A percentile compares a stretch with the other conserved stretches of the same genome.
These are phyloP conservation scores for Globisporangium paroecandrum DNA, from an alignment of 352 stramenopile species.

Conservation along the genomic window DNA sequence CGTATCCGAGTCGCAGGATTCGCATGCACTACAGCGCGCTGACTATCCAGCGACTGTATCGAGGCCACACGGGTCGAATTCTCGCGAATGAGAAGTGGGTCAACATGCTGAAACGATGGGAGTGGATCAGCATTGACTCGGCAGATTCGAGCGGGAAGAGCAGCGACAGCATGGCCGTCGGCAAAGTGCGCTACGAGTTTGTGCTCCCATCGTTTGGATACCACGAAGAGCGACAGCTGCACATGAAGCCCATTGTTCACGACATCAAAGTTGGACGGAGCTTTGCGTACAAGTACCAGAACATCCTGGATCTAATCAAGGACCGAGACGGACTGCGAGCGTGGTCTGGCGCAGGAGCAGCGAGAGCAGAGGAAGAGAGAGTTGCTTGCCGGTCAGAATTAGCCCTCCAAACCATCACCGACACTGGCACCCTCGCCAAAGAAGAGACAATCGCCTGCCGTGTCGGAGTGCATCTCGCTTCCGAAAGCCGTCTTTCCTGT, in stretches of 20 bases:
- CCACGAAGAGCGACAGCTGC: slow-evolving; percentile 29
- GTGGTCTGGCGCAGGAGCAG: slow-evolving; percentile 44
- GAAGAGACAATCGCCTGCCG: neutral
- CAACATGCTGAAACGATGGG: slow-evolving; percentile 67
- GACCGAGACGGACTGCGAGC: slow-evolving; percentile 56
- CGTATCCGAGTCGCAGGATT: slow-evolving; percentile 40
- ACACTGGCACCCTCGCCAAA: neutral
- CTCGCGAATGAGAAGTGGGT: slow-evolving; percentile 57
- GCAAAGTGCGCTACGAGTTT: slow-evolving; percentile 53
- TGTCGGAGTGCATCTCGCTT: slow-evolving; percentile 25
- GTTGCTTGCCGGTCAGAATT: neutral
- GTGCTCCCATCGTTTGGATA: slow-evolving; percentile 52
- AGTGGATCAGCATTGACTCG: slow-evolving; percentile 57
- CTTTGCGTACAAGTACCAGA: slow-evolving; percentile 71
- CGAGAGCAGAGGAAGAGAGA: slow-evolving; percentile 18
- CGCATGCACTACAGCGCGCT: slow-evolving; percentile 32
- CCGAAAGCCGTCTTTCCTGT: slow-evolving; percentile 39
- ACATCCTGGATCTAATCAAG: slow-evolving; percentile 64
- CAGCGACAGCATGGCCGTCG: slow-evolving; percentile 54
- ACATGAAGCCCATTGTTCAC: slow-evolving; percentile 49
- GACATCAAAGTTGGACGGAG: slow-evolving; percentile 37
- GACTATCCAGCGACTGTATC: slow-evolving; percentile 50
- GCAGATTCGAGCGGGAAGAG: slow-evolving; percentile 26
- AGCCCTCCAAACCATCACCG: neutral
- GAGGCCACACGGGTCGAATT: slow-evolving; percentile 51